Evolutionary conservation across 495 filamentous ascomycete genomes (phyloP).

Genomic region (Eremomyces bilateralis): DNA sequence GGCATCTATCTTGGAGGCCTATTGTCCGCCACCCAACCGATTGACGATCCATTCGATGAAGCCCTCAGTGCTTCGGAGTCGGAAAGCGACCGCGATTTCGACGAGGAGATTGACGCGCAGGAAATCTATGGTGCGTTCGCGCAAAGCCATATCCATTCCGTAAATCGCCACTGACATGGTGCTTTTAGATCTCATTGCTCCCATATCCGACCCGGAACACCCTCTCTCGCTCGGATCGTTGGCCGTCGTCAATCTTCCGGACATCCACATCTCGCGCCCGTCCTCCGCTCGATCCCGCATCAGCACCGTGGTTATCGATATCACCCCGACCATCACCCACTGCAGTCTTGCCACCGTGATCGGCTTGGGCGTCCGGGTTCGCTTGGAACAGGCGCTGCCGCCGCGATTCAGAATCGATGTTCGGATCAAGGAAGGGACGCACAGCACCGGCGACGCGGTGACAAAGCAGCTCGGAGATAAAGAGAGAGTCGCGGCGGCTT

Average conservation of each 20-base stretch:
- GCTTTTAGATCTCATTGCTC: conserved; percentile 62
- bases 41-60: conserved; percentile 30
- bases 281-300: conserved; percentile 20
- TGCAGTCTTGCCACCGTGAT: conserved; percentile 94
- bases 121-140: conserved; percentile 78
- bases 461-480: conserved; percentile 94
- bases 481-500: conserved; percentile 79
- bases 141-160: conserved; percentile 1
- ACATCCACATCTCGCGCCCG: conserved; percentile 57
- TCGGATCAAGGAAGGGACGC: conserved; percentile 85
- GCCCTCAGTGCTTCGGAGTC: conserved; percentile 16
- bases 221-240: conserved; percentile 80
- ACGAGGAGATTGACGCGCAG: conserved; percentile 83
- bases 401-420: conserved; percentile 88
- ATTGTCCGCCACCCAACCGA: conserved; percentile 25
- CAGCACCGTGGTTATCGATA: conserved; percentile 39
- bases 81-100: conserved; percentile 38
- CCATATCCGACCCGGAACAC: conserved; percentile 90
- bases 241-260: conserved; percentile 79
- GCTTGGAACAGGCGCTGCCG: conserved; percentile 75
- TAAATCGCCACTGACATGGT: conserved; percentile 2
- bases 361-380: conserved; percentile 75
- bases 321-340: conserved; percentile 95
- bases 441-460: conserved; percentile 80
- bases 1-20: conserved; percentile 24